Evolutionary conservation across 768 basidiomycete genomes (phyloP), one percentile per base, ranked within the genome.

Genomic region (Russula earlei): DNA sequence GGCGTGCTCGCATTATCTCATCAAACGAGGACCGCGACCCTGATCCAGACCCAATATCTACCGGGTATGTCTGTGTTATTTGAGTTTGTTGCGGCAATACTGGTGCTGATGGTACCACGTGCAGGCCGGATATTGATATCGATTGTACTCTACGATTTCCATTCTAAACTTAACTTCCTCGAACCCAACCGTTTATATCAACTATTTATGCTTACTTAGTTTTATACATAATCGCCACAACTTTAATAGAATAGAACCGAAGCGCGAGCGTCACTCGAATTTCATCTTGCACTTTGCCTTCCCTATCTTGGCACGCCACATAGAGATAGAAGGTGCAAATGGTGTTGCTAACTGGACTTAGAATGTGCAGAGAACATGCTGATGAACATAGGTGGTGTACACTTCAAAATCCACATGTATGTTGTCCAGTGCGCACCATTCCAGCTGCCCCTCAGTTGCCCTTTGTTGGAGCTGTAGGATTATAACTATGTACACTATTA

Each of bases 1-100:
- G 50, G 41, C 56, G 56, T 19, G 56, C 52, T 20, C 52, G 34
- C 41, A 38, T 54, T 41, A 44, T 58, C 43, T 43, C 56, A 25
- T 43, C 56, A 25, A n/a, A 42, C 27, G 41, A 52, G 25, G 51
- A 49, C 34, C 25, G 49, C 12, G 52, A 54, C 34, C 40, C 50
- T 19, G 52, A 54, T 37, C 52, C 17, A 29, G 47, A 54, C 22
- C 52, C 15, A 25, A 22, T 46, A 17, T 22, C 52, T 22, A 38
- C 33, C 33, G 47, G 63, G 62, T 58, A 33, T 45, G 57, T 22
- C 27, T 38, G 11, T 5, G 17, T 9, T 47, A 33, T n/a, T 42
- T 44, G n/a, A 9, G 20, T 33, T 42, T 6, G n/a, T 49, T 31
- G n/a, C 40, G 22, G 46, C 10, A 38, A 20, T 22, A 31, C 31